Evolutionary conservation across 805 yeast genomes (phyloP), one percentile per base, ranked within the genome.

Genomic region (Candida maltosa): DNA sequence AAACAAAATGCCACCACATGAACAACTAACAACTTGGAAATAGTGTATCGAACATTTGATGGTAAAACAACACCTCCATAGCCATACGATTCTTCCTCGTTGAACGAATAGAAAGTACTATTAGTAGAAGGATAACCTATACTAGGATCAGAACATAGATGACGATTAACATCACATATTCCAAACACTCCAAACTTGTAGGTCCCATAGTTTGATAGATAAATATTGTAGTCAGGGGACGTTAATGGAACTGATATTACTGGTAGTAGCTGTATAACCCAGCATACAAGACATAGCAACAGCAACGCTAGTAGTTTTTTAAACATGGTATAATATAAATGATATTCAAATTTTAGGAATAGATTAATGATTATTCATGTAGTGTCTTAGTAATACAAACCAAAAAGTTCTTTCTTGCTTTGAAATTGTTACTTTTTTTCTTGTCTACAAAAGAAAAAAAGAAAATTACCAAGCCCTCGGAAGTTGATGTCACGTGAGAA

Each of bases 141-240:
- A 14, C 43, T 33, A 3, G 69, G 58, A 1, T 30, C n/a, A 2
- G 70, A 54, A 41, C 73, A 68, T 4, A 37, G 31, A 10, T 44
- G 34, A n/a, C 48, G 38, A 16, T 33, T 39, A 14, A 45, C 32
- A 39, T 62, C 60, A 42, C 73, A 68, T 26, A 66, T 42, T 3
- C 73, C 73, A 46, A 66, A 62, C n/a, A 68, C 71, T 2, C 73
- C 73, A 48, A 58, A 68, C n/a, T 61, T 50, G 30, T 52, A 44
- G 41, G 60, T 54, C 25, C 50, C 48, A 38, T 51, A 62, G 17
- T 47, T 47, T 14, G 70, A 60, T 16, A 68, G 47, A 35, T 51
- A 52, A 23, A 68, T 41, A 12, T 43, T 40, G 31, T 52, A 49
- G 28, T 35, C 32, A 5, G 45, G 39, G n/a, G 62, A 56, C 1